phyloP scores from a whole-genome alignment of 225 moss, liverwort and hornwort genomes.

The Takakia lepidozioides region DNA sequence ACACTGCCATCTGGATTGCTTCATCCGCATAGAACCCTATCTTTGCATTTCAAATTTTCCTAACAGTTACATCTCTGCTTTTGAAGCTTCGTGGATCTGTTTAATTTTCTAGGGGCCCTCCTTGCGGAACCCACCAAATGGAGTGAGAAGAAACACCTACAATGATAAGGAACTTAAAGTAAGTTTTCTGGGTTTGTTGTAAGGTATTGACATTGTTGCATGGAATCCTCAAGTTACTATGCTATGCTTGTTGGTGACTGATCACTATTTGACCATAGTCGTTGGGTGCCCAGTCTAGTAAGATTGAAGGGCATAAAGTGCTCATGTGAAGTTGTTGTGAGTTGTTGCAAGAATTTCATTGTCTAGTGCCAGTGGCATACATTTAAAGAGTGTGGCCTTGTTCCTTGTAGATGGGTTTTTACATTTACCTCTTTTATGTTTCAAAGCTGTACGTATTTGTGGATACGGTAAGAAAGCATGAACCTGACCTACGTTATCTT shows the following conservation, averaged over 20 bases:
- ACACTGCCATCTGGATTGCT: too few relatives aligned
- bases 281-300: neutral
- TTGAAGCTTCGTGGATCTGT: too few relatives aligned
- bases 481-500: neutral
- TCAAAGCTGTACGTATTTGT: constrained; percentile 90
- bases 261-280: neutral
- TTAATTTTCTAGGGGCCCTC: too few relatives aligned
- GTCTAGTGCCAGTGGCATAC: neutral
- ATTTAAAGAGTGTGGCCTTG: neutral
- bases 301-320: too few relatives aligned
- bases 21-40: too few relatives aligned
- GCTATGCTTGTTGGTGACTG: too few relatives aligned
- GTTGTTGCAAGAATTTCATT: neutral
- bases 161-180: constrained; percentile 51
- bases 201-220: too few relatives aligned
- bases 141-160: constrained; percentile 73
- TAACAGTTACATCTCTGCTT: too few relatives aligned
- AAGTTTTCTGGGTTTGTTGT: constrained; percentile 11
- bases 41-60: too few relatives aligned
- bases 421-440: constrained; percentile 67
- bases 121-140: too few relatives aligned
- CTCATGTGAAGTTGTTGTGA: neutral
- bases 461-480: constrained; percentile 63
- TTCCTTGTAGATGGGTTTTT: constrained; percentile 54
- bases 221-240: neutral